Evolutionary conservation across 345 rosid genomes (phyloP), one percentile per base, ranked within the genome.

Genomic region (Cardamine resedifolia): DNA sequence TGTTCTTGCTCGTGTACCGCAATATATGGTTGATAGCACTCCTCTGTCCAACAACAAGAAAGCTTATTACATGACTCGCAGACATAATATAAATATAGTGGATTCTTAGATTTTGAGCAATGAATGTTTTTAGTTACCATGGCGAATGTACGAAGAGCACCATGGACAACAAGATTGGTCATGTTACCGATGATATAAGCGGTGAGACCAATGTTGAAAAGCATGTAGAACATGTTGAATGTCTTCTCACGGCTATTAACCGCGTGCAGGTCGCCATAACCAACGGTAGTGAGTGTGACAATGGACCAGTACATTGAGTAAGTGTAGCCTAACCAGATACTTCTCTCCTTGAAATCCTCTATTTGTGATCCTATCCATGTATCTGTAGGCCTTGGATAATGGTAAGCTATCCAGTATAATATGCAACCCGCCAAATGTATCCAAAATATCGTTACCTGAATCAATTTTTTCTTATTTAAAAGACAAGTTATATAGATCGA

Each of bases 281-380:
- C 97, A 3, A 91, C 97, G 0, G 96, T 89, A 28, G 95, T 85
- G 71, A 94, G 93, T 50, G 98, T 94, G 71, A 88, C 96, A 30
- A 88, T 85, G 11, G 98, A 89, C 97, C 97, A 94, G 76, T 94
- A 94, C 66, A 94, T 79, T 70, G 98, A 91, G 49, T 91, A 94
- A 16, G 91, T 94, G 81, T 94, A 94, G 56, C 97, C 86, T 27
- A 87, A 68, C 96, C 97, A 91, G 2, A 91, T 68, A 77, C 91
- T 88, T 76, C 81, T 83, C 2, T 82, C 73, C 49, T 89, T 82
- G 78, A 94, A 94, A 81, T 89, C 85, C 0, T 27, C 20, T 1
- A 88, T 77, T 58, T 50, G 55, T 39, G 30, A 27, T 53, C 97
- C 98, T 36, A 94, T 89, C 98, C 97, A 91, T 38, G 96, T 90